phyloP scores from a whole-genome alignment of 2,329 filamentous ascomycete species.

The Exophiala sp. region DNA sequence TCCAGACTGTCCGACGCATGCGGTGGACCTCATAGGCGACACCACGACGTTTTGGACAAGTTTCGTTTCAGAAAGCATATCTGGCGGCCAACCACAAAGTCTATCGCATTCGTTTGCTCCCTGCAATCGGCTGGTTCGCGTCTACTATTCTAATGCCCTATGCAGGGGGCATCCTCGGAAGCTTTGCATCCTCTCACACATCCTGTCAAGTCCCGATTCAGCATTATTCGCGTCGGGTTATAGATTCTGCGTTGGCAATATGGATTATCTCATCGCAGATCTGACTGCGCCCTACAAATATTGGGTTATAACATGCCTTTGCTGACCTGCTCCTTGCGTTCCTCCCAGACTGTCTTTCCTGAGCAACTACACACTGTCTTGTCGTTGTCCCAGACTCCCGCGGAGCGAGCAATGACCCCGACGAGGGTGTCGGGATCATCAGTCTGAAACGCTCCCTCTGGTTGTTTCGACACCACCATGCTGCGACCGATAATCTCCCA shows the following conservation, averaged over 20 bases:
- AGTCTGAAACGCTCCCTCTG: conserved; percentile 54
- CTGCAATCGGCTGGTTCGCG: conserved; percentile 11
- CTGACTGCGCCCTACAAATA: background rate
- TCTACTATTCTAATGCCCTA: conserved; percentile 2
- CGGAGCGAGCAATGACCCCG: conserved; percentile 89
- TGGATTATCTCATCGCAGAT: background rate
- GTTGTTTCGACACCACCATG: conserved; percentile 72
- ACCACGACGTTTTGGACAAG: conserved; percentile 5
- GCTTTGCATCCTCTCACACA: conserved; percentile 16
- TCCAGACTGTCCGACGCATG: background rate
- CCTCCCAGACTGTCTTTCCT: conserved; percentile 97
- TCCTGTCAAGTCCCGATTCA: background rate
- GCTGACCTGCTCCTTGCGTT: conserved; percentile 78
- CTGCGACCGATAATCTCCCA: conserved; percentile 96
- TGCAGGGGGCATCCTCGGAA: conserved; percentile 12
- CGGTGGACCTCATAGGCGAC: conserved; percentile 1
- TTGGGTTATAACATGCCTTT: conserved; percentile 78
- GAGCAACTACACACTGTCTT: conserved; percentile 98
- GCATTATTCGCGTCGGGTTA: too few relatives aligned
- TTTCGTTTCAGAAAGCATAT: conserved; percentile 19
- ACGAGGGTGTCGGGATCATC: conserved; percentile 83
- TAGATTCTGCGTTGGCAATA: background rate
- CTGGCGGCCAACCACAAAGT: conserved; percentile 19
- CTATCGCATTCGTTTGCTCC: conserved; percentile 5
- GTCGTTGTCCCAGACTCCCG: conserved; percentile 98